Conservation (phyloP, 2,329 filamentous ascomycete species). For the Monosporascus cannonballus region DNA sequence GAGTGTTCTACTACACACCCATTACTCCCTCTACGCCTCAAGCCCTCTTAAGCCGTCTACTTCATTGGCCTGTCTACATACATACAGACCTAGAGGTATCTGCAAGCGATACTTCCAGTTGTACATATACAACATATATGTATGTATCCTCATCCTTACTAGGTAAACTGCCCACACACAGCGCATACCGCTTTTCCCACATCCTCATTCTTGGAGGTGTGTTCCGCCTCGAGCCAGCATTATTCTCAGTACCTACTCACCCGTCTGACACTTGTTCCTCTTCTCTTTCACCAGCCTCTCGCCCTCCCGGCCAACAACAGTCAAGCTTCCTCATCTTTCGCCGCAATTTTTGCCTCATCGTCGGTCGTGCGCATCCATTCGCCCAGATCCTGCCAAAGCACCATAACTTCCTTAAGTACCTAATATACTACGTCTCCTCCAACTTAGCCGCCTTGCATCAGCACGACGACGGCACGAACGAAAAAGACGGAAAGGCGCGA, state of each 20-base stretch:
- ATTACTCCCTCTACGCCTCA: too few relatives aligned
- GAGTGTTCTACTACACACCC: too few relatives aligned
- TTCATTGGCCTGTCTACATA: too few relatives aligned
- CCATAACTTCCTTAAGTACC: background rate
- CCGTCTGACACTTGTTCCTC: background rate
- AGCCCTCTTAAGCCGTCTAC: too few relatives aligned
- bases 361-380: background rate
- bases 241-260: background rate
- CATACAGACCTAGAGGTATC: too few relatives aligned
- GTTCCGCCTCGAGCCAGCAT: background rate
- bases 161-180: background rate
- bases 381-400: background rate
- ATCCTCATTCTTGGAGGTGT: background rate
- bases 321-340: background rate
- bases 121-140: too few relatives aligned
- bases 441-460: constrained; percentile 9
- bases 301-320: background rate
- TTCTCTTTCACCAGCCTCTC: background rate
- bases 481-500: constrained; percentile 2
- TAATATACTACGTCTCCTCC: constrained; percentile 6
- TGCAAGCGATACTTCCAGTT: too few relatives aligned
- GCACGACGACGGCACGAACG: constrained; percentile 6
- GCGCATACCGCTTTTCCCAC: background rate
- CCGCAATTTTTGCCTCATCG: background rate
- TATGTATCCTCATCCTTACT: too few relatives aligned